A percentile compares a stretch with the other conserved stretches of the same genome.
Conservation (phyloP, 495 filamentous ascomycete genomes). For the Talaromyces stipitatus region DNA sequence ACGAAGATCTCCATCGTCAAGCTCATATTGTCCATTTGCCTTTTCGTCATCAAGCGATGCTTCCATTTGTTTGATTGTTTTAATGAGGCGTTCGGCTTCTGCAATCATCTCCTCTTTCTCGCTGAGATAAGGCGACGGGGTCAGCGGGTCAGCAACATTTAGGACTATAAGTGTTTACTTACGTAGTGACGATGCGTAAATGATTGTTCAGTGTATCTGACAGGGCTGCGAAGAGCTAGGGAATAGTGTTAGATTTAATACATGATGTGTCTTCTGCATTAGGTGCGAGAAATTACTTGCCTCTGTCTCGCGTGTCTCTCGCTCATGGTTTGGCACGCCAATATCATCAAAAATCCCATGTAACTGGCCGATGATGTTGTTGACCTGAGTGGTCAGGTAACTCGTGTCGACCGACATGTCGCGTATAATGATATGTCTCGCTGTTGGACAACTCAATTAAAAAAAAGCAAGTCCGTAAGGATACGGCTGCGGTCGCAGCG, state of each 20-base stretch:
- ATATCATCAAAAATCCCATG: slow-evolving; percentile 96
- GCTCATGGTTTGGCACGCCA: slow-evolving; percentile 81
- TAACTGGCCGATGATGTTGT: slow-evolving; percentile 80
- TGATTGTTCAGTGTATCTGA: slow-evolving; percentile 84
- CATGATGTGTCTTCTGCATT: not conserved
- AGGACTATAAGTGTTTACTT: slow-evolving; percentile 14
- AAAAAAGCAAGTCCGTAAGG: not conserved
- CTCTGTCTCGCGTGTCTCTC: slow-evolving; percentile 79
- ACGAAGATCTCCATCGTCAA: slow-evolving; percentile 57
- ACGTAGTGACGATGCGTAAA: slow-evolving; percentile 66
- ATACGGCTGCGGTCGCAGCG: not conserved
- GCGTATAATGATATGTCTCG: not conserved
- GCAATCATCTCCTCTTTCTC: slow-evolving; percentile 85
- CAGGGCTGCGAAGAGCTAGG: slow-evolving; percentile 74
- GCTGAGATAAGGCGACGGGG: slow-evolving; percentile 24
- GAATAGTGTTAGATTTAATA: slow-evolving; percentile 12
- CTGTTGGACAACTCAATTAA: not conserved
- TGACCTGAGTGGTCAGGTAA: slow-evolving; percentile 88
- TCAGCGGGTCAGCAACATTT: not conserved
- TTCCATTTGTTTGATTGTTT: slow-evolving; percentile 87
- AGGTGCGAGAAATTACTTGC: slow-evolving; percentile 39
- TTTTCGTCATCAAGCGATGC: slow-evolving; percentile 72
- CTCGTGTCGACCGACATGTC: slow-evolving; percentile 82
- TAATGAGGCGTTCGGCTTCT: slow-evolving; percentile 80
- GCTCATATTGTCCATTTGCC: slow-evolving; percentile 50